Base-by-base conservation (phyloP, 2,329 filamentous ascomycete species). In the Xylariomycetidae sp. region DNA sequence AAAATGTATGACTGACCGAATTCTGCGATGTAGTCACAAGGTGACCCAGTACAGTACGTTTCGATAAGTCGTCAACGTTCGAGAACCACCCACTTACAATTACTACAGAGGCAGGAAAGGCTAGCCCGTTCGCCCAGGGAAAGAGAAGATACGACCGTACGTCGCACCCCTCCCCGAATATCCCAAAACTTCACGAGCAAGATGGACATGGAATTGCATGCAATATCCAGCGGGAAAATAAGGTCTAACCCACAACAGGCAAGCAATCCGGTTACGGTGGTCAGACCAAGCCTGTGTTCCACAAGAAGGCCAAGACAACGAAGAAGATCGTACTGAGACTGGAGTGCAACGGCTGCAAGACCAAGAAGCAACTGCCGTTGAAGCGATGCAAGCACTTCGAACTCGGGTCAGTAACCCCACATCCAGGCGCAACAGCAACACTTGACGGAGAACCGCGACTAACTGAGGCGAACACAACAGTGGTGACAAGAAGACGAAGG, bases 331-430 rank as follows among this genome's bases (percentile, higher is more conserved):
- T 98, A 62, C 77, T 98, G 71, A 83, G 92, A 77, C 75, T 98
- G 70, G 92, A 98, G 72, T 98, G 92, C 80, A 90, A 88, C 64
- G 69, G 74, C 57, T 98, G 92, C 88, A 97, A 97, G 85, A 83
- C 88, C 68, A 97, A 96, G 85, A 82, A 82, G 70, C 88, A 98
- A 78, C 80, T 98, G 64, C 80, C 92, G 57, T 78, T 98, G 71
- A 98, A 98, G 86, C 88, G 92, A 67, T 98, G 92, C 88, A 98
- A 98, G 86, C 92, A 98, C 82, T 98, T 98, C 74, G 92, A 98
- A 79, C 77, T 98, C 64, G 92, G 88, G 87, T 94, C 88, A 50
- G 87, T 80, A 47, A 17, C 25, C 19, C 28, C n/a, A n/a, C n/a
- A n/a, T n/a, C n/a, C n/a, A n/a, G n/a, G n/a, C n/a, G n/a, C n/a